A percentile compares a stretch with the other conserved stretches of the same genome.
phyloP scores from a whole-genome alignment of 257 asterid species.

The Plantago elongata region DNA sequence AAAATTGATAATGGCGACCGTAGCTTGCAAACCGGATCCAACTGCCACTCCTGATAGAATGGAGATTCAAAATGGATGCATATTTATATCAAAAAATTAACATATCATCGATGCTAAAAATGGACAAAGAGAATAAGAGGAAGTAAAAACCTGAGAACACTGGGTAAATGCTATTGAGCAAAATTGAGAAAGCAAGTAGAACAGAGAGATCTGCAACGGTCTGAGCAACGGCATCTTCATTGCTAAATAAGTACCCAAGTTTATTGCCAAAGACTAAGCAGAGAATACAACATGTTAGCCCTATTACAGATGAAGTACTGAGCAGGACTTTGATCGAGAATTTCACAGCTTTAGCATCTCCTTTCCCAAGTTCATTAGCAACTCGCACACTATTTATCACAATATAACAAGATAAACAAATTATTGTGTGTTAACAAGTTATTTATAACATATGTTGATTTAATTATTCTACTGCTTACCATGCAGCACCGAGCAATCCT shows the following conservation, averaged over 20 bases:
- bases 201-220: slow-evolving; percentile 44
- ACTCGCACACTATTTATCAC: slow-evolving; percentile 46
- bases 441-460: background rate
- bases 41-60: slow-evolving; percentile 69
- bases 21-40: slow-evolving; percentile 74
- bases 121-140: background rate
- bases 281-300: slow-evolving; percentile 33
- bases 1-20: slow-evolving; percentile 64
- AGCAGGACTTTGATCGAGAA: slow-evolving; percentile 43
- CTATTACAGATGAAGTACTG: slow-evolving; percentile 40
- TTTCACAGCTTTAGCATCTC: slow-evolving; percentile 52
- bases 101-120: background rate
- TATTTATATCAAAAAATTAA: background rate
- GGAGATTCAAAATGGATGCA: background rate
- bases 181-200: slow-evolving; percentile 40
- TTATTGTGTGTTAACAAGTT: background rate
- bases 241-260: slow-evolving; percentile 50
- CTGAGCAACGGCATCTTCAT: slow-evolving; percentile 32
- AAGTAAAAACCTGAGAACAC: slow-evolving; percentile 47
- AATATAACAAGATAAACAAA: background rate
- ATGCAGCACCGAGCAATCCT: slow-evolving; percentile 79
- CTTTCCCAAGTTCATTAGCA: slow-evolving; percentile 71
- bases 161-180: slow-evolving; percentile 58
- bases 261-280: slow-evolving; percentile 38
- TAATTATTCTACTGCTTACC: slow-evolving; percentile 31